Evolutionary conservation across 345 rosid genomes (phyloP).

Genomic region (Boechera retrofracta): DNA sequence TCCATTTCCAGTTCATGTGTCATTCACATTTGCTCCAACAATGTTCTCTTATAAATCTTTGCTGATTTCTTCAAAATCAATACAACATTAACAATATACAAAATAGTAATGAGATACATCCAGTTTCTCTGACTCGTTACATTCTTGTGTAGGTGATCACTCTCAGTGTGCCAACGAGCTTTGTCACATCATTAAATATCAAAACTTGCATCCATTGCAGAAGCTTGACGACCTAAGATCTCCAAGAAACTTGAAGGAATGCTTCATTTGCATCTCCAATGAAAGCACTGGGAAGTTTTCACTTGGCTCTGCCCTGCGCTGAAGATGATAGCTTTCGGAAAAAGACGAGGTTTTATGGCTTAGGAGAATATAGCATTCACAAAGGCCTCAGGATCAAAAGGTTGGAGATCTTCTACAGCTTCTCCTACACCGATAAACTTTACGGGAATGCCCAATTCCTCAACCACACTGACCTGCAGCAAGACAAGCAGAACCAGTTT

Average conservation of each 20-base stretch:
- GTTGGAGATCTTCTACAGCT: constrained; percentile 92
- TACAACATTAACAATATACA: constrained; percentile 28
- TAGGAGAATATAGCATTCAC: constrained; percentile 84
- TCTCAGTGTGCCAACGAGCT: constrained; percentile 10
- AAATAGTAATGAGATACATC: constrained; percentile 7
- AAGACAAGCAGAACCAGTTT: constrained; percentile 17
- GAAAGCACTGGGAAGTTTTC: background rate
- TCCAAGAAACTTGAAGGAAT: constrained; percentile 30
- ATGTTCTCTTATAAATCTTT: constrained; percentile 1
- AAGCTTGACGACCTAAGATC: constrained; percentile 18
- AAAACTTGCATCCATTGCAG: constrained; percentile 19
- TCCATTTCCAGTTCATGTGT: background rate
- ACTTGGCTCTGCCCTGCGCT: background rate
- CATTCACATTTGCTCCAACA: background rate
- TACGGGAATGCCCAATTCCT: constrained; percentile 91
- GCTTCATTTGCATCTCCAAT: constrained; percentile 11
- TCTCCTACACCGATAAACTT: constrained; percentile 97
- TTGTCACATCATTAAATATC: background rate
- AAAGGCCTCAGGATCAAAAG: constrained; percentile 87
- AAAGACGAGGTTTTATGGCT: constrained; percentile 21
- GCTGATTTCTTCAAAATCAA: background rate
- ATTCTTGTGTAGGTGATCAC: constrained; percentile 26
- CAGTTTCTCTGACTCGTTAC: background rate
- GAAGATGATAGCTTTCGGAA: constrained; percentile 11
- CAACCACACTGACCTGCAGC: constrained; percentile 92